Percentiles rank a stretch among this genome's conserved stretches.
These are phyloP conservation scores for Actinomucor elegans DNA, from an alignment of 371 early-diverging fungal species.

Conservation along the genomic window DNA sequence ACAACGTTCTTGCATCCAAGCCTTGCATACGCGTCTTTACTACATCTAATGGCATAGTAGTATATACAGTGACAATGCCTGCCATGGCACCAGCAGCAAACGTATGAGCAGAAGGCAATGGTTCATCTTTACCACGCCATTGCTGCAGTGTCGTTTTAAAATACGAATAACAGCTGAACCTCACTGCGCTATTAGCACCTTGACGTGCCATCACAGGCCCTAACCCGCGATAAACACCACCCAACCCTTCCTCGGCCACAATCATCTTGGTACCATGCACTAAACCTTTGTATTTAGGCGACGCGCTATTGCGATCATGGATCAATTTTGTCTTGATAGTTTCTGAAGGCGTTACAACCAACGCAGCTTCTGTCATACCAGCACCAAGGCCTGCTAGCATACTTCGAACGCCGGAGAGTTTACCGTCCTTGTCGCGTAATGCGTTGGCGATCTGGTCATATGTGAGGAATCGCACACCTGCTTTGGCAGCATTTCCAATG, in stretches of 20 bases:
- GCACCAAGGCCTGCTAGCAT: slow-evolving; percentile 87
- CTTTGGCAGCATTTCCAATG: slow-evolving; percentile 89
- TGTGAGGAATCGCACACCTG: slow-evolving; percentile 87
- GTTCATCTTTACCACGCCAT: slow-evolving; percentile 37
- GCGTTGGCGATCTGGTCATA: slow-evolving; percentile 81
- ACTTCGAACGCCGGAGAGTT: slow-evolving; percentile 62
- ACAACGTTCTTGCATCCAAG: slow-evolving; percentile 63
- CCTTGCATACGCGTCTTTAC: slow-evolving; percentile 95
- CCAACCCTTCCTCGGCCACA: slow-evolving; percentile 74
- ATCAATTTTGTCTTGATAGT: slow-evolving; percentile 93
- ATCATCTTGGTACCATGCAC: slow-evolving; percentile 71
- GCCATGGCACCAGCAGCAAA: slow-evolving; percentile 83
- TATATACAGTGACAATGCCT: slow-evolving; percentile 87
- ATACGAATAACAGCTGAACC: slow-evolving; percentile 83
- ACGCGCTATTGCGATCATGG: slow-evolving; percentile 67
- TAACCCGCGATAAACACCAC: slow-evolving; percentile 87
- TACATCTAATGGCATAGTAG: slow-evolving; percentile 95
- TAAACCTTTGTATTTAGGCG: slow-evolving; percentile 78
- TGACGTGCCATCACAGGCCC: slow-evolving; percentile 90
- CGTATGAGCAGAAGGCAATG: slow-evolving; percentile 64
- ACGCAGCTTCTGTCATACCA: slow-evolving; percentile 83
- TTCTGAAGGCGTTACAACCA: slow-evolving; percentile 91
- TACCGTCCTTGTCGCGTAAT: slow-evolving; percentile 72
- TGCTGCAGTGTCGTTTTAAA: slow-evolving; percentile 63
- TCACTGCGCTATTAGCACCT: slow-evolving; percentile 90